Evolutionary conservation across 176 grass and related monocot species (phyloP).

Genomic region (Rhynchospora pubera): DNA sequence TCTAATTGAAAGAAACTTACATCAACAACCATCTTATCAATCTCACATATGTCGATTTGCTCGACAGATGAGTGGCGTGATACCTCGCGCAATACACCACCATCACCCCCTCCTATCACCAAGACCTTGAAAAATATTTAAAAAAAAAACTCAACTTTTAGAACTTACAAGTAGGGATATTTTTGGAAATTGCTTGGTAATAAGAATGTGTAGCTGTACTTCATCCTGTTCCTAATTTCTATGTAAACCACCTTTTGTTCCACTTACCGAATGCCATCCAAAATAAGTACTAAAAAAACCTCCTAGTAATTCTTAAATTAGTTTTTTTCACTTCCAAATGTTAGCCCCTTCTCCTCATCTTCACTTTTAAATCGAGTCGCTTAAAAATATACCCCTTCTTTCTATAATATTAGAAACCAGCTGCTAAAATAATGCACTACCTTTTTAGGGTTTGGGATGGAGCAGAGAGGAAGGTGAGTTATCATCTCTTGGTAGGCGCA

Average conservation of each 20-base stretch:
- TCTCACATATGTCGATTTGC: constrained; percentile 97
- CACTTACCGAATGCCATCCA: neutral
- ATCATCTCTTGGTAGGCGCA: constrained; percentile 99
- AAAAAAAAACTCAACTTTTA: neutral
- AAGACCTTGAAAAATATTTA: constrained; percentile 44
- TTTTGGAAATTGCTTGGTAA: neutral
- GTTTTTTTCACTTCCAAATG: neutral
- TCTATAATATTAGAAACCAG: neutral
- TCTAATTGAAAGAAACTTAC: constrained; percentile 32
- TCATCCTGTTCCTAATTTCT: neutral
- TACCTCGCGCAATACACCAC: constrained; percentile 90
- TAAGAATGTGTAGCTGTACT: neutral
- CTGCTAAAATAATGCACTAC: constrained; percentile 22
- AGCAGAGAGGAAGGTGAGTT: constrained; percentile 84
- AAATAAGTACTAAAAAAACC: neutral
- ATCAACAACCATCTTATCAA: constrained; percentile 97
- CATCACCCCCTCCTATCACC: constrained; percentile 95
- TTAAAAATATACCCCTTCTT: neutral
- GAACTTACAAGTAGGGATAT: neutral
- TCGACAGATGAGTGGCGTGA: constrained; percentile 74
- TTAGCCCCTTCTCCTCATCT: neutral
- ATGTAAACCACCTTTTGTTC: neutral
- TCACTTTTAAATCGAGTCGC: neutral
- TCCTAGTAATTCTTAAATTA: neutral
- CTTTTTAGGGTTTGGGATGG: constrained; percentile 89